Evolutionary conservation across 805 yeast genomes (phyloP), one percentile per base, ranked within the genome.

Genomic region (Schwanniomyces polymorphus): DNA sequence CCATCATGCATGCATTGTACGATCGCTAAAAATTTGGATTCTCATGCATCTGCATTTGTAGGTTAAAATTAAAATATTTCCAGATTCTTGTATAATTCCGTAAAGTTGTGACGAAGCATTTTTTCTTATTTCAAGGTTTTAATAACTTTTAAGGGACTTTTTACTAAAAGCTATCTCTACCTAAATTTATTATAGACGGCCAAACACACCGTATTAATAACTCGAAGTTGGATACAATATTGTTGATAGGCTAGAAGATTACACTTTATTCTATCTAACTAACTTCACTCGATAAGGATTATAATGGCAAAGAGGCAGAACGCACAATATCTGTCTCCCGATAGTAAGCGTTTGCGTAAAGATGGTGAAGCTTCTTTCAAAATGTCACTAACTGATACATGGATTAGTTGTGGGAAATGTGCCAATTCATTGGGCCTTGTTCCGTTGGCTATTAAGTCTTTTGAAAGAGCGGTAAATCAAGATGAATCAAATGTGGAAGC

Each of bases 391-490:
- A 55, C 66, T 31, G 72, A 70, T 27, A 70, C 79, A 1, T 78
- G 83, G 83, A 51, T 70, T 1, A 63, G 74, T 4, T 68, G 77
- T 45, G 83, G 81, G 4, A 59, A 64, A 17, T 74, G 80, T 53
- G 81, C 82, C 9, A 55, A 63, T 21, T 56, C 73, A 2, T 54
- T 78, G 41, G 79, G 77, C 4, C 55, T 70, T 4, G 58, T 62
- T 7, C 56, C 63, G 2, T 55, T 68, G n/a, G 80, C 82, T 4
- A 68, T 76, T 33, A 64, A 61, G 31, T 64, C 78, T 21, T 79
- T 61, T 51, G 79, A 76, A 50, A 55, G 58, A 14, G 81, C 78
- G 1, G 62, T 78, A 8, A 60, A 55, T 37, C 74, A 73, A 47
- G 73, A 74, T 28, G 76, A 79, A 1, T 56, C 69, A 12, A 70